Evolutionary conservation across 345 rosid genomes (phyloP), one percentile per base, ranked within the genome.

Genomic region (Euclidium syriacum): DNA sequence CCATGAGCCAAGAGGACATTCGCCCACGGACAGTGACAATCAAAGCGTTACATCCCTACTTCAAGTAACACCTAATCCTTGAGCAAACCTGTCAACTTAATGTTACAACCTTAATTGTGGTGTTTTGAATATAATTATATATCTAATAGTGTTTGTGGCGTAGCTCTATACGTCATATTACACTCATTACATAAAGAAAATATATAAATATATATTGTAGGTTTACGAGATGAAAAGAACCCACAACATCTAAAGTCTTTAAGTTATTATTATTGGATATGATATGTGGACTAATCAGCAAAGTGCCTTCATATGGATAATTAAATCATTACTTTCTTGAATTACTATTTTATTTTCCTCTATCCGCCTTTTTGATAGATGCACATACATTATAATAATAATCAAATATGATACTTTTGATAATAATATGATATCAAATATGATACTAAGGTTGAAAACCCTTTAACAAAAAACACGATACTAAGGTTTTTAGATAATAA

Each of bases 181-280:
- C 2, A 25, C 38, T 25, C 27, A 18, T 41, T 10, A 20, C 23
- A 34, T 3, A 17, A 17, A 17, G 22, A 17, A 17, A 17, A 15
- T 65, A 20, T 16, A 55, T 19, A 46, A 46, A 56, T 7, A 19
- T 9, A 34, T 25, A 46, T 14, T 46, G n/a, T 20, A 10, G 26
- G 72, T 54, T 48, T 29, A 29, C 8, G 50, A 19, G 14, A 9
- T 15, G 39, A 59, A 30, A 38, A 30, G 22, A 43, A 59, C 22
- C 42, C 22, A 67, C 59, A 41, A 16, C 22, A 49, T 10, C 3
- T 17, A 59, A 48, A 67, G 61, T 59, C 61, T 9, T 7, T 8
- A 59, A 35, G 16, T 29, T 58, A 51, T 68, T n/a, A 32, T 50
- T 25, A 43, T 40, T 41, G 73, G 59, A 51, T 41, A 52, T 60